Evolutionary conservation across 768 basidiomycete genomes (phyloP).

Genomic region (Pleurotus citrinopileatus): DNA sequence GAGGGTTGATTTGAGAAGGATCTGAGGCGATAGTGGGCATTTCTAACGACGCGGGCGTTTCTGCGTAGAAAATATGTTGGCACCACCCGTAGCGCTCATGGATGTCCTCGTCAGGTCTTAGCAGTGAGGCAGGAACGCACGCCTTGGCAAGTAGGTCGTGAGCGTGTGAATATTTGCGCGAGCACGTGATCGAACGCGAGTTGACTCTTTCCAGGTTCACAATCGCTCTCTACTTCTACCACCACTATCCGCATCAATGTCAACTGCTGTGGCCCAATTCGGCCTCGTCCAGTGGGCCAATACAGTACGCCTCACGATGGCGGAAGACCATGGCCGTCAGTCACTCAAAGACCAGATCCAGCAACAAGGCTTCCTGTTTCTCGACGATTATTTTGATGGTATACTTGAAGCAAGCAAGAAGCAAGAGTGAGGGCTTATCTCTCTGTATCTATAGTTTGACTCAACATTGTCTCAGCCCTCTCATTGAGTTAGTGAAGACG

Average conservation of each 20-base stretch:
- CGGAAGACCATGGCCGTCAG: constrained; percentile 67
- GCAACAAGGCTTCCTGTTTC: constrained; percentile 72
- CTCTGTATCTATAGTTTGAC: neutral
- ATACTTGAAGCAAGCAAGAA: constrained; percentile 59
- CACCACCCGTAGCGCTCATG: no score
- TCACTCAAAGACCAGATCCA: constrained; percentile 73
- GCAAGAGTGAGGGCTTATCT: constrained; percentile 50
- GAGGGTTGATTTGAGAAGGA: no score
- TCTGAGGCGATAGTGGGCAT: no score
- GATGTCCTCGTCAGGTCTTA: no score
- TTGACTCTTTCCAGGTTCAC: neutral
- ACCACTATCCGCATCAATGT: constrained; percentile 9
- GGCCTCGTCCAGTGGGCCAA: constrained; percentile 73
- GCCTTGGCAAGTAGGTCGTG: neutral
- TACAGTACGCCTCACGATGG: constrained; percentile 64
- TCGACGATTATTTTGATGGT: constrained; percentile 74
- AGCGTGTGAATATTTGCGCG: neutral
- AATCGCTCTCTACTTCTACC: neutral
- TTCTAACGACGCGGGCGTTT: no score
- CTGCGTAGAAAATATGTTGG: no score
- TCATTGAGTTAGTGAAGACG: constrained; percentile 71
- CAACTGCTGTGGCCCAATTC: constrained; percentile 41
- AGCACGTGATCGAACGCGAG: neutral
- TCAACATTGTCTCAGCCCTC: constrained; percentile 4
- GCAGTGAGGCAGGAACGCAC: neutral